Evolutionary conservation across 2,329 filamentous ascomycete species (phyloP).

Genomic region (Aspergillus luchuensis): DNA sequence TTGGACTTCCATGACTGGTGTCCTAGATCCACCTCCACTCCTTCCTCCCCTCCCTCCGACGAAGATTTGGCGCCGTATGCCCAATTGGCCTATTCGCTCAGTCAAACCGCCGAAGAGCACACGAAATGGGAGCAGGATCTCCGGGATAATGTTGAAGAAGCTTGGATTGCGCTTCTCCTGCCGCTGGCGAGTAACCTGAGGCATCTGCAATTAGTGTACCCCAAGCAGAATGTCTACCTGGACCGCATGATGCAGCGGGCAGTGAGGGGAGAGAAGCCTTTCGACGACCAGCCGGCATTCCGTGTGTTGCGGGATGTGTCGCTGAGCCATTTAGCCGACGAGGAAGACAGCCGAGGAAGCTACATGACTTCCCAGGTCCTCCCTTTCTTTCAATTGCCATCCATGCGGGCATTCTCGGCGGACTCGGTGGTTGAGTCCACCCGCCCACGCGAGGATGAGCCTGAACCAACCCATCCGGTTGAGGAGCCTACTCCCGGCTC

Average conservation of each 20-base stretch:
- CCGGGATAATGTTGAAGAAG: slow-evolving; percentile 23
- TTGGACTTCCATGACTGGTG: slow-evolving; percentile 29
- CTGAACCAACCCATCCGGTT: background rate
- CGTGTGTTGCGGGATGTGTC: slow-evolving; percentile 23
- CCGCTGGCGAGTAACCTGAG: slow-evolving; percentile 28
- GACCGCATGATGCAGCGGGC: slow-evolving; percentile 27
- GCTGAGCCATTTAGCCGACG: slow-evolving; percentile 16
- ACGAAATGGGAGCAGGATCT: slow-evolving; percentile 28
- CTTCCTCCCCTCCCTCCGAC: background rate
- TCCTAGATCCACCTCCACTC: background rate
- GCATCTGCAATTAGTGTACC: slow-evolving; percentile 25
- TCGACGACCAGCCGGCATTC: slow-evolving; percentile 21
- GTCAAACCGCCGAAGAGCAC: slow-evolving; percentile 25
- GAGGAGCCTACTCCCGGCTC: slow-evolving; percentile 1
- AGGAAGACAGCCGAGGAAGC: slow-evolving; percentile 14
- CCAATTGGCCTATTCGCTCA: slow-evolving; percentile 11
- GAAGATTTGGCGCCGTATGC: slow-evolving; percentile 16
- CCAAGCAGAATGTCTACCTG: slow-evolving; percentile 23
- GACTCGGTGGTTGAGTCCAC: slow-evolving; percentile 30
- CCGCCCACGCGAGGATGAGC: background rate
- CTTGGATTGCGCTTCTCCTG: slow-evolving; percentile 32
- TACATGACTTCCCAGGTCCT: slow-evolving; percentile 22
- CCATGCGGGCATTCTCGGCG: slow-evolving; percentile 25
- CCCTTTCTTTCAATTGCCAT: slow-evolving; percentile 30
- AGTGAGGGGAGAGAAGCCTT: slow-evolving; percentile 21